phyloP scores from a whole-genome alignment of 768 basidiomycete genomes.

The Inosperma sp. region DNA sequence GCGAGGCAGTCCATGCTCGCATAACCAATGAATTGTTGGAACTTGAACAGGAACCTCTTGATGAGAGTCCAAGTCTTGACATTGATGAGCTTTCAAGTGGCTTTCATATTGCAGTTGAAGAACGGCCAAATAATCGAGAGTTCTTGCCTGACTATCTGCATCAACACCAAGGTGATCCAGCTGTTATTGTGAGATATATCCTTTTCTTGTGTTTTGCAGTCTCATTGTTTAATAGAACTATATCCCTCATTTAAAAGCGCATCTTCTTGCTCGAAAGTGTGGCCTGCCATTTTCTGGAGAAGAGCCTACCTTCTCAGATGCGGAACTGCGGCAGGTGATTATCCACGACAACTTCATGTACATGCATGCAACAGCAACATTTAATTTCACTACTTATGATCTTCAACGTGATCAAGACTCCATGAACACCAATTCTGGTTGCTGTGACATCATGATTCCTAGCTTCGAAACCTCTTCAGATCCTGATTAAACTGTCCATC shows the following conservation, averaged over 20 bases:
- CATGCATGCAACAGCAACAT: conserved; percentile 16
- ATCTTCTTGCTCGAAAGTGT: conserved; percentile 3
- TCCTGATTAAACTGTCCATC: conserved; percentile 4
- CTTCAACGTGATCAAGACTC: conserved; percentile 34
- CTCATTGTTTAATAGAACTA: conserved; percentile 22
- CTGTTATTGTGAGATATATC: background rate
- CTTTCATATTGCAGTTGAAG: conserved; percentile 1
- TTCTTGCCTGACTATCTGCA: background rate
- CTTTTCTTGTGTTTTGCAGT: background rate
- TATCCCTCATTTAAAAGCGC: conserved; percentile 16
- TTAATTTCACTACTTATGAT: conserved; percentile 44
- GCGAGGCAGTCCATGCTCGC: conserved; percentile 11
- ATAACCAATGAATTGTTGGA: background rate
- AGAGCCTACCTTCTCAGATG: conserved; percentile 9
- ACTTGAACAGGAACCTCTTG: background rate
- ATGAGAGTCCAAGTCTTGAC: no score
- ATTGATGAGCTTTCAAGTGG: no score
- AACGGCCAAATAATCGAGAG: background rate
- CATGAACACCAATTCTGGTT: conserved; percentile 32
- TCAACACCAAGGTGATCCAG: background rate
- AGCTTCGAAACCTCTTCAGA: conserved; percentile 16
- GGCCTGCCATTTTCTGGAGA: conserved; percentile 5
- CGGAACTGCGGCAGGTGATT: conserved; percentile 14
- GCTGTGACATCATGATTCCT: conserved; percentile 31
- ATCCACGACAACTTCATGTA: conserved; percentile 20